Conservation (phyloP, 495 filamentous ascomycete genomes). For the Daldinia childiae region DNA sequence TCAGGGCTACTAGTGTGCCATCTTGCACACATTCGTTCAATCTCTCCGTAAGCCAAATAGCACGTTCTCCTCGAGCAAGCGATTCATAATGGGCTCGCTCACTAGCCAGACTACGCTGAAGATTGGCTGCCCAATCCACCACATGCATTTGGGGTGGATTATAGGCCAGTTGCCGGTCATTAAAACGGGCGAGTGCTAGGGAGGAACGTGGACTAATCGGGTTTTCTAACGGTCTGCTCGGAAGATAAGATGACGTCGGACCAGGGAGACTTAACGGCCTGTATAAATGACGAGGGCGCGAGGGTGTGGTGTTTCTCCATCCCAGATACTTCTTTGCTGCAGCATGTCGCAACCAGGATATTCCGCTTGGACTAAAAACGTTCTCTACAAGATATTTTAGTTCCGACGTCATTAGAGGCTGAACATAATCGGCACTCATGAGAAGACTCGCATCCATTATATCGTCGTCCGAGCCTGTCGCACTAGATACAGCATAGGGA, state of each 20-base stretch:
- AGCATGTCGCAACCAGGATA: constrained; percentile 86
- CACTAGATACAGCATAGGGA: constrained; percentile 86
- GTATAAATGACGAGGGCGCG: constrained; percentile 43
- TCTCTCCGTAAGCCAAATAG: constrained; percentile 80
- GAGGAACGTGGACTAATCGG: constrained; percentile 48
- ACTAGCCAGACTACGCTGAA: constrained; percentile 82
- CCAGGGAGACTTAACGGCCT: constrained; percentile 34
- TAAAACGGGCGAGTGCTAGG: constrained; percentile 75
- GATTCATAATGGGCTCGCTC: constrained; percentile 81
- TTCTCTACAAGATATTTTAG: constrained; percentile 72
- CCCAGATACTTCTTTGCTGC: constrained; percentile 88
- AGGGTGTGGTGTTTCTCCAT: constrained; percentile 58
- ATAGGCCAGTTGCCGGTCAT: constrained; percentile 77
- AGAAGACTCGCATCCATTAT: constrained; percentile 94
- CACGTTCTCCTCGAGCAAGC: constrained; percentile 75
- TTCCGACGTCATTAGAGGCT: constrained; percentile 83
- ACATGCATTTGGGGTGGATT: constrained; percentile 80
- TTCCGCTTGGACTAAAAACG: constrained; percentile 80
- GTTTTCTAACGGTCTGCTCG: constrained; percentile 6
- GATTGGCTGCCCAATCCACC: constrained; percentile 88
- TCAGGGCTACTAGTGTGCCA: constrained; percentile 66
- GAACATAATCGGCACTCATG: constrained; percentile 93
- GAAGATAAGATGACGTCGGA: constrained; percentile 11
- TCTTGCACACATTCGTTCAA: constrained; percentile 79
- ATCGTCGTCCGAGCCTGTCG: constrained; percentile 77